A percentile compares a stretch with the other conserved stretches of the same genome.
Conservation (phyloP, 805 yeast species). For the Metschnikowia cerradonensis region DNA sequence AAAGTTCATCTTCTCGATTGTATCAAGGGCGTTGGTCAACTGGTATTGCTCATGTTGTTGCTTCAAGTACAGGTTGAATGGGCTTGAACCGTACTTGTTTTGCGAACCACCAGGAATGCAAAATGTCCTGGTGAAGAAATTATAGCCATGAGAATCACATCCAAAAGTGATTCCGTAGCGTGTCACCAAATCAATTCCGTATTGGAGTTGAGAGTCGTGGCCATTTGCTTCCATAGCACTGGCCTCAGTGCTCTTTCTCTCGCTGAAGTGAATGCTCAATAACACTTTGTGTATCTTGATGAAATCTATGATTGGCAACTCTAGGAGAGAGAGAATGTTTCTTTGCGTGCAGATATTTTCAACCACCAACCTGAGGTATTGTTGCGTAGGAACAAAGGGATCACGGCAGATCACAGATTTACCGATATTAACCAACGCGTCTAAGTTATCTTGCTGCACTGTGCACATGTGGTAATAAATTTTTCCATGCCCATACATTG, state of each 20-base stretch:
- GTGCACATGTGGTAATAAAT: slow-evolving; percentile 85
- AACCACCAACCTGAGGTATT: slow-evolving; percentile 70
- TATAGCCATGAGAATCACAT: slow-evolving; percentile 57
- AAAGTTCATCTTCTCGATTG: slow-evolving; percentile 52
- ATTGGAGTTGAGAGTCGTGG: slow-evolving; percentile 46
- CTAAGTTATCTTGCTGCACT: slow-evolving; percentile 71
- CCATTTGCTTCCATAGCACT: slow-evolving; percentile 15
- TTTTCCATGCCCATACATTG: slow-evolving; percentile 80
- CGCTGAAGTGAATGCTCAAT: slow-evolving; percentile 42
- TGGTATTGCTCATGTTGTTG: slow-evolving; percentile 23
- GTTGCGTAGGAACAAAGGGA: slow-evolving; percentile 80
- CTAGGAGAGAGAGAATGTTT: slow-evolving; percentile 54
- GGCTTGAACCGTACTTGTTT: slow-evolving; percentile 25
- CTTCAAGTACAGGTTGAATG: slow-evolving; percentile 23
- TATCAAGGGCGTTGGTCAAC: slow-evolving; percentile 25
- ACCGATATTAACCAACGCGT: slow-evolving; percentile 76
- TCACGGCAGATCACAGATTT: slow-evolving; percentile 76
- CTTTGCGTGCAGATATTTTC: slow-evolving; percentile 72
- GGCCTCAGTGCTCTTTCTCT: slow-evolving; percentile 5
- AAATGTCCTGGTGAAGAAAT: slow-evolving; percentile 50
- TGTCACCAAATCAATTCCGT: slow-evolving; percentile 58
- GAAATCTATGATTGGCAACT: slow-evolving; percentile 57
- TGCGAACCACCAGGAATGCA: slow-evolving; percentile 31
- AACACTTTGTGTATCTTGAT: slow-evolving; percentile 66
- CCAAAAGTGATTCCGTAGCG: slow-evolving; percentile 67